Base-by-base conservation (phyloP, 768 basidiomycete genomes). In the Kwoniella pini region DNA sequence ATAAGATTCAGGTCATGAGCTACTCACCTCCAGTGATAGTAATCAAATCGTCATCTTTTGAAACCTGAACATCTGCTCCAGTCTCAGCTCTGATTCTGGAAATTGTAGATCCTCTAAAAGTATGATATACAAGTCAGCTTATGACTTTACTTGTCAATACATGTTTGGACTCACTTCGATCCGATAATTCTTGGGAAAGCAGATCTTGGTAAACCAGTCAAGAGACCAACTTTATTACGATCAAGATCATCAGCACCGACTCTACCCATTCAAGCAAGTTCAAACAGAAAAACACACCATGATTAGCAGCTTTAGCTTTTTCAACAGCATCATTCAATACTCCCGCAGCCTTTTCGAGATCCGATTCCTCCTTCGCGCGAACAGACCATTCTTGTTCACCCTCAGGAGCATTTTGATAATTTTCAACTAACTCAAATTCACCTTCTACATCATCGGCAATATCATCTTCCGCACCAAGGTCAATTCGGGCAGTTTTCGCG, bases 151-250 rank as follows among this genome's bases (percentile, higher is more conserved):
- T 19, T 9, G 13, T 26, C 28, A 13, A 15, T 15, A 30, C 28
- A 17, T 38, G 21, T 10, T 42, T 15, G 13, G 26, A 67, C 66
- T 71, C 63, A 93, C 80, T 94, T 95, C 11, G 88, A 80, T 38
- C 94, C 94, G 63, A 97, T 91, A 68, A 97, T 94, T 67, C 91
- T 84, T 13, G 94, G 93, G 85, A 97, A 97, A 31, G 84, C 84
- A 33, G 87, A 85, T 64, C 91, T 86, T 15, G 77, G 79, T 12
- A 80, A 64, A 44, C 79, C 79, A 43, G 72, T 74, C 52, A 79
- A 67, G 28, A 78, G 64, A 40, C 79, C 79, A 39, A 80, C 72
- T 71, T 40, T 2, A 43, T 15, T 15, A 15, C 15, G 7, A 36
- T 0, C 9, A 24, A n/a, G n/a, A n/a, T n/a, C n/a, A n/a, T n/a